These are phyloP conservation scores for Aspergillus pseudonomiae DNA, from an alignment of 2,329 filamentous ascomycete genomes.

Conservation along the genomic window DNA sequence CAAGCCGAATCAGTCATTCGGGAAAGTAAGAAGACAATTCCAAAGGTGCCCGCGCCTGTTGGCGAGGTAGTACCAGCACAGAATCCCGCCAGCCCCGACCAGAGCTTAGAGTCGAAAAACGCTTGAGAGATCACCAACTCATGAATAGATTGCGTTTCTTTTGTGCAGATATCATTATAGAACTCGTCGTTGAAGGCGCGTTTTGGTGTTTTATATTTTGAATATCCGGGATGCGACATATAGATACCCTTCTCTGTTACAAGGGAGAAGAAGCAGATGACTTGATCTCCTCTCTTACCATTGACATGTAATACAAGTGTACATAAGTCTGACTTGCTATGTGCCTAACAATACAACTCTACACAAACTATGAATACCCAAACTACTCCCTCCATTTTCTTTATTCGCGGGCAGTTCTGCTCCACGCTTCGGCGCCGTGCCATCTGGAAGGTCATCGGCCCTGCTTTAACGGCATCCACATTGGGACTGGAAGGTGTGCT, in stretches of 20 bases:
- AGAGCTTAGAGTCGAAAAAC: constrained; percentile 5
- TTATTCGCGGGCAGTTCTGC: constrained; percentile 38
- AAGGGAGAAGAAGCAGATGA: not conserved
- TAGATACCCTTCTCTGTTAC: constrained; percentile 21
- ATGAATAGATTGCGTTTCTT: constrained; percentile 5
- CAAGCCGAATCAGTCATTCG: constrained; percentile 15
- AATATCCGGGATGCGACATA: constrained; percentile 11
- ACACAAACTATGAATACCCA: constrained; percentile 10
- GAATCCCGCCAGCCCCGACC: not conserved
- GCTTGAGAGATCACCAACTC: constrained; percentile 2
- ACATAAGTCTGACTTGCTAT: not conserved
- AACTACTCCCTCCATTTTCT: not conserved
- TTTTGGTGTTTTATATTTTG: not conserved
- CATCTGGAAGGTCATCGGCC: constrained; percentile 37
- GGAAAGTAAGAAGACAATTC: constrained; percentile 5
- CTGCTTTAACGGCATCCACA: constrained; percentile 19
- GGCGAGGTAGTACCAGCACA: not conserved
- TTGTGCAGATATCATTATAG: constrained; percentile 1
- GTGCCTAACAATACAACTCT: not conserved
- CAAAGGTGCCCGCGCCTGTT: not conserved
- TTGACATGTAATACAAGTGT: not conserved
- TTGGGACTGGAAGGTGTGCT: constrained; percentile 26
- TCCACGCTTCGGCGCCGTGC: constrained; percentile 42
- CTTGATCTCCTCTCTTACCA: constrained; percentile 10
- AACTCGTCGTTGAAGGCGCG: not conserved